Percentiles rank a stretch among this genome's conserved stretches.
Evolutionary conservation across 2,329 filamentous ascomycete species (phyloP).

Genomic region (Monosporascus sp.): DNA sequence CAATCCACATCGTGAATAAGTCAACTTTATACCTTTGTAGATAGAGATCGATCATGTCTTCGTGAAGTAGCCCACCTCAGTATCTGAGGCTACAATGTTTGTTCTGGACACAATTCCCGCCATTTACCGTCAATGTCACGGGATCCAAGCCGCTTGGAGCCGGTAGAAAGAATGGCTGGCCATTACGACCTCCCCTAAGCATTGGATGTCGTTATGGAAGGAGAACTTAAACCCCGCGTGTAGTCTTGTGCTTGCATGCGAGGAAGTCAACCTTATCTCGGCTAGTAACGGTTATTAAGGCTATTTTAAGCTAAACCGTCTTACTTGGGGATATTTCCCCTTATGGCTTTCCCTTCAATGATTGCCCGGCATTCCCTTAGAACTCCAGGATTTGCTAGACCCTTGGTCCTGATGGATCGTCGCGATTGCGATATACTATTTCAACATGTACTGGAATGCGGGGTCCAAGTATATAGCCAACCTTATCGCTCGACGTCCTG

Average conservation of each 20-base stretch:
- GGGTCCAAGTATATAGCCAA: slow-evolving; percentile 3
- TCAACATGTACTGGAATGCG: slow-evolving; percentile 7
- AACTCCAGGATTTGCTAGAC: slow-evolving; percentile 2
- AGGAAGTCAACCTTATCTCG: not conserved
- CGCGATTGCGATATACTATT: not conserved
- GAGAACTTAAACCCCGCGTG: not conserved
- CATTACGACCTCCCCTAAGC: not conserved
- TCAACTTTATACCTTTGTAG: too few relatives aligned
- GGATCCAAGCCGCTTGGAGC: not conserved
- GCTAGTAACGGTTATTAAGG: not conserved
- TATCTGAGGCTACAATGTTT: not conserved
- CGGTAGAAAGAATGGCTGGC: slow-evolving; percentile 2
- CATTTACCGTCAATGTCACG: not conserved
- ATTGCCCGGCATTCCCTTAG: not conserved
- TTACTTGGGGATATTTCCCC: not conserved
- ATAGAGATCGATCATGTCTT: not conserved
- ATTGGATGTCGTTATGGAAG: slow-evolving; percentile 7
- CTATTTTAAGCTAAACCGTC: slow-evolving; percentile 4
- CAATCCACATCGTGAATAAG: too few relatives aligned
- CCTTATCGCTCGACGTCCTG: slow-evolving; percentile 7
- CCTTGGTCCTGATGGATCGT: slow-evolving; percentile 8
- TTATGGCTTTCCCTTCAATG: slow-evolving; percentile 3
- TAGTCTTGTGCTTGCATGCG: not conserved
- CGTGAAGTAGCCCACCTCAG: not conserved
- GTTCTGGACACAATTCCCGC: not conserved